Evolutionary conservation across 345 rosid genomes (phyloP).

Genomic region (Theobroma cacao): DNA sequence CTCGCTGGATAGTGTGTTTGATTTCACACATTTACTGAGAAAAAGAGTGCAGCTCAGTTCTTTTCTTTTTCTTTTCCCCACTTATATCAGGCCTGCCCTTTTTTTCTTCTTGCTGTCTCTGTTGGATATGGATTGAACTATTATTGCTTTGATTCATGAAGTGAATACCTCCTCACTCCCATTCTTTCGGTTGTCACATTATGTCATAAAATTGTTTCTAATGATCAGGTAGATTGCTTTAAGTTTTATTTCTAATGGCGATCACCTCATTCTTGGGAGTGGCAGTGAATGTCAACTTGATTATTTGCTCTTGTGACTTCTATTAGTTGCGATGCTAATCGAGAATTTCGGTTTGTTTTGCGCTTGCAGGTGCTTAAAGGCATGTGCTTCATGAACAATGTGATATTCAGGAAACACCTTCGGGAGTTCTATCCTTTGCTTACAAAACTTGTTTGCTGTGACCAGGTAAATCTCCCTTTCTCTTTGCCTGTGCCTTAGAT

Average conservation of each 20-base stretch:
- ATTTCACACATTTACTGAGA: background rate
- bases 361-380: conserved; percentile 79
- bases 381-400: conserved; percentile 87
- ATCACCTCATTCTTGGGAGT: conserved; percentile 1
- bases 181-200: background rate
- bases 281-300: background rate
- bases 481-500: background rate
- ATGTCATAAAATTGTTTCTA: background rate
- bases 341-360: conserved; percentile 2
- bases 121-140: background rate
- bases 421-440: conserved; percentile 92
- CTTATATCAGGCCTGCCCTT: background rate
- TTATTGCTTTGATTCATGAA: background rate
- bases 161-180: background rate
- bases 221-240: background rate
- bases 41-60: background rate
- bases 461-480: conserved; percentile 57
- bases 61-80: background rate
- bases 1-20: background rate
- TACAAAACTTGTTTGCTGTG: conserved; percentile 86
- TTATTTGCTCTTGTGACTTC: background rate
- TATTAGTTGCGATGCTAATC: background rate
- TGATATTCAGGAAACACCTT: conserved; percentile 80
- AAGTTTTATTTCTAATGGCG: background rate
- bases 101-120: background rate